Evolutionary conservation across 768 basidiomycete genomes (phyloP).

Genomic region (Suillus plorans): DNA sequence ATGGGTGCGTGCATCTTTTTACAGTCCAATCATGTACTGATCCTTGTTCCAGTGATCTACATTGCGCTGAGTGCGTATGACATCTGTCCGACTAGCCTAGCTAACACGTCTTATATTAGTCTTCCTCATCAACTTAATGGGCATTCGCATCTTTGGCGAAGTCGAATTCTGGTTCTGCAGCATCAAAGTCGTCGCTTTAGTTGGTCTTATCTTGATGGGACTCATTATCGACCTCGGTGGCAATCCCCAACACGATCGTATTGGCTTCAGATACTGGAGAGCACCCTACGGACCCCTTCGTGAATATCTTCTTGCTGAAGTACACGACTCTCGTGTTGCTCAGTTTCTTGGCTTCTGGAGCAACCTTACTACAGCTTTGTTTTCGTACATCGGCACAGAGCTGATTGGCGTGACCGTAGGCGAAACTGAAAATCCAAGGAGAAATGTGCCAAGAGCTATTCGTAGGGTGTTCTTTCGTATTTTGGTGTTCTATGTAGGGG

Average conservation of each 20-base stretch:
- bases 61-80: constrained; percentile 53
- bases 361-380: constrained; percentile 27
- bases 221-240: constrained; percentile 54
- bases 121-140: constrained; percentile 55
- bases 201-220: constrained; percentile 43
- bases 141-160: constrained; percentile 60
- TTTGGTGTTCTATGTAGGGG: constrained; percentile 29
- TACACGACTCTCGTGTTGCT: constrained; percentile 35
- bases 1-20: constrained; percentile 43
- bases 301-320: constrained; percentile 26
- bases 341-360: constrained; percentile 34
- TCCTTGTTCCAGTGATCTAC: constrained; percentile 46
- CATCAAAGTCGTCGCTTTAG: constrained; percentile 45
- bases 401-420: constrained; percentile 35
- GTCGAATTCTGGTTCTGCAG: constrained; percentile 55
- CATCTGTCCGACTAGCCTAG: not conserved
- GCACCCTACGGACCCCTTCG: constrained; percentile 18
- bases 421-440: constrained; percentile 44
- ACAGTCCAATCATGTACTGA: not conserved
- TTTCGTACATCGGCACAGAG: constrained; percentile 43
- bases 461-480: constrained; percentile 40
- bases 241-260: constrained; percentile 42
- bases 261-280: constrained; percentile 50
- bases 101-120: constrained; percentile 32
- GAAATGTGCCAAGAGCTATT: constrained; percentile 40